Conservation (phyloP, 2,329 filamentous ascomycete genomes). For the Penicillium hesseltinei region DNA sequence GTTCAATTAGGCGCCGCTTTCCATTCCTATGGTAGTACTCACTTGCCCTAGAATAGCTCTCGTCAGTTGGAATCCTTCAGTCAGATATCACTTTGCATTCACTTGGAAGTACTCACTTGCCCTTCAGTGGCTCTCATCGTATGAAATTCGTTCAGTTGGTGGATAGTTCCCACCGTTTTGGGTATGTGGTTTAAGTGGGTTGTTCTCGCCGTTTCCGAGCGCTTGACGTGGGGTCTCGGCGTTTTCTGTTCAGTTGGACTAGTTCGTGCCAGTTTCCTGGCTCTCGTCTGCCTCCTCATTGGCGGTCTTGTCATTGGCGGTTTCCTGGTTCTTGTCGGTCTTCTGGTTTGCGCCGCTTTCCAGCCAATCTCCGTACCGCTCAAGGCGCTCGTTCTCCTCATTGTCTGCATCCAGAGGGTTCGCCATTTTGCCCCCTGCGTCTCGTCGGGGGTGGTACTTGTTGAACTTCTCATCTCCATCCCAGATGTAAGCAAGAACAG, state of each 20-base stretch:
- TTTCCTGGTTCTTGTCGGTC: neutral
- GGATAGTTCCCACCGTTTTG: neutral
- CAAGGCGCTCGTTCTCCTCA: conserved; percentile 48
- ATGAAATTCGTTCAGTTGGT: neutral
- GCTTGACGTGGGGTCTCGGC: neutral
- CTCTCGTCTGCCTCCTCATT: neutral
- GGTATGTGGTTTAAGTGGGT: neutral
- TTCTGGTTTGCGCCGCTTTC: conserved; percentile 30
- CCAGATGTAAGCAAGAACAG: conserved; percentile 68
- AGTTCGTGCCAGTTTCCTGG: neutral
- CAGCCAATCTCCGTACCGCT: conserved; percentile 51
- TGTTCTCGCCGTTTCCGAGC: neutral
- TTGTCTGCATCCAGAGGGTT: conserved; percentile 46
- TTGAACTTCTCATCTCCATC: conserved; percentile 71
- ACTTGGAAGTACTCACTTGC: neutral
- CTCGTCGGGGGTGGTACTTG: conserved; percentile 57
- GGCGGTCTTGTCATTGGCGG: neutral
- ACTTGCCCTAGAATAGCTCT: neutral
- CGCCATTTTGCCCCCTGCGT: conserved; percentile 16
- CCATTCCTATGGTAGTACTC: neutral
- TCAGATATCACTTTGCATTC: neutral
- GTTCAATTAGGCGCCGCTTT: neutral
- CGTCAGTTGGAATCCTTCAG: neutral
- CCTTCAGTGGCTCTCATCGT: neutral
- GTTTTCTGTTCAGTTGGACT: neutral